Conservation (phyloP, 2,329 filamentous ascomycete genomes). For the Coniochaeta sp. region DNA sequence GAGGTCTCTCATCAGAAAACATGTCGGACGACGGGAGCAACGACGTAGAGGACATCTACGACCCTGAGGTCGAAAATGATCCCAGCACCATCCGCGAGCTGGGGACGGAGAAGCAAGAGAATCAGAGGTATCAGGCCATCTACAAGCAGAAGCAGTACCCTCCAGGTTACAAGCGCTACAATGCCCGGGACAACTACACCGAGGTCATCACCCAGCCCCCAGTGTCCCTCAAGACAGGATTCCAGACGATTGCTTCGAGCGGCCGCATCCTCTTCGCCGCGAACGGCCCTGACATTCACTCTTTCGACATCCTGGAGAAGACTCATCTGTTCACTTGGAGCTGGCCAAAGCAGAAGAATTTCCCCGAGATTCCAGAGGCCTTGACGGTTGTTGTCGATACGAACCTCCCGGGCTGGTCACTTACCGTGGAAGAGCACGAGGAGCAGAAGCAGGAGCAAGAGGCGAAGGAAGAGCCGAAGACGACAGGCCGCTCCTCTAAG, state of each 20-base stretch:
- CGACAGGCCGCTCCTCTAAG: constrained; percentile 17
- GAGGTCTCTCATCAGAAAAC: not conserved
- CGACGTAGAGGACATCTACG: not conserved
- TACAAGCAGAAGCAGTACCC: not conserved
- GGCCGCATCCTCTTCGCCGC: constrained; percentile 63
- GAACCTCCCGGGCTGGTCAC: not conserved
- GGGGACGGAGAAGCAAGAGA: not conserved
- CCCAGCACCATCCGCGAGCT: not conserved
- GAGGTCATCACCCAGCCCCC: not conserved
- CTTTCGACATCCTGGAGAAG: constrained; percentile 54
- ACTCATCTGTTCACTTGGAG: constrained; percentile 56
- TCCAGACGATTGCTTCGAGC: constrained; percentile 16
- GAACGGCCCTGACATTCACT: constrained; percentile 64
- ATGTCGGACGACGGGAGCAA: not conserved
- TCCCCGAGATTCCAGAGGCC: constrained; percentile 1
- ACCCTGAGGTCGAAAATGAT: not conserved
- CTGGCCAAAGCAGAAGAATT: constrained; percentile 24
- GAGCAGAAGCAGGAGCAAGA: not conserved
- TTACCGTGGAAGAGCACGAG: not conserved
- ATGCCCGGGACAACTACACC: not conserved
- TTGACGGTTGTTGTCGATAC: constrained; percentile 15
- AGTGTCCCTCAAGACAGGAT: not conserved
- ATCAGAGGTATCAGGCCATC: not conserved
- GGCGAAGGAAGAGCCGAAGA: not conserved
- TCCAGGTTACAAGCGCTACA: not conserved